Evolutionary conservation across 176 grass and related monocot genomes (phyloP).

Genomic region (Oryza coarctata): DNA sequence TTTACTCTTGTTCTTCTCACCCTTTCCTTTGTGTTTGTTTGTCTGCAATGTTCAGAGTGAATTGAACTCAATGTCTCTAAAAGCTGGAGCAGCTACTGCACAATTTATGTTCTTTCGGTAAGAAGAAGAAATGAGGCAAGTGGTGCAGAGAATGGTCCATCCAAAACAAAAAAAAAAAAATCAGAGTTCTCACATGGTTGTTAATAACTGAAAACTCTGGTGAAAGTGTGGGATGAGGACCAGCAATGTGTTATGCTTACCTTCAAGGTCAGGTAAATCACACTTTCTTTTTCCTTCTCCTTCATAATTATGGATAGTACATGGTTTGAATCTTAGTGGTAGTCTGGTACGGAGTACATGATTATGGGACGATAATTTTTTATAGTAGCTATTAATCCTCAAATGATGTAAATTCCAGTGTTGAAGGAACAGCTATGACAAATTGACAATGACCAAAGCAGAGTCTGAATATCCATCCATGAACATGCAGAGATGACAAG

Average conservation of each 20-base stretch:
- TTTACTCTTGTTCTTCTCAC: neutral
- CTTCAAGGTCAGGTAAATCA: constrained; percentile 13
- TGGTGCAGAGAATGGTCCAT: neutral
- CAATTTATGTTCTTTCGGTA: neutral
- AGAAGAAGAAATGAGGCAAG: neutral
- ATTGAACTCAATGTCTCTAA: neutral
- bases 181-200: neutral
- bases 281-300: neutral
- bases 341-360: too few species aligned
- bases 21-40: neutral
- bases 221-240: neutral
- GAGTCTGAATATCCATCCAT: neutral
- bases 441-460: neutral
- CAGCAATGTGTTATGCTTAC: neutral
- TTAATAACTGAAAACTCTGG: neutral
- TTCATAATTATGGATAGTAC: neutral
- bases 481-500: neutral
- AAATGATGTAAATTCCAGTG: neutral
- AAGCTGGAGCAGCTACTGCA: neutral
- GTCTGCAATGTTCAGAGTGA: neutral
- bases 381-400: neutral
- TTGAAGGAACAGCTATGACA: neutral
- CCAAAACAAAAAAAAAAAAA: neutral
- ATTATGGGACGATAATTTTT: neutral
- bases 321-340: neutral